phyloP scores from a whole-genome alignment of 1,284 basidiomycete species.

The Anthracocystis panici-leucophaei region DNA sequence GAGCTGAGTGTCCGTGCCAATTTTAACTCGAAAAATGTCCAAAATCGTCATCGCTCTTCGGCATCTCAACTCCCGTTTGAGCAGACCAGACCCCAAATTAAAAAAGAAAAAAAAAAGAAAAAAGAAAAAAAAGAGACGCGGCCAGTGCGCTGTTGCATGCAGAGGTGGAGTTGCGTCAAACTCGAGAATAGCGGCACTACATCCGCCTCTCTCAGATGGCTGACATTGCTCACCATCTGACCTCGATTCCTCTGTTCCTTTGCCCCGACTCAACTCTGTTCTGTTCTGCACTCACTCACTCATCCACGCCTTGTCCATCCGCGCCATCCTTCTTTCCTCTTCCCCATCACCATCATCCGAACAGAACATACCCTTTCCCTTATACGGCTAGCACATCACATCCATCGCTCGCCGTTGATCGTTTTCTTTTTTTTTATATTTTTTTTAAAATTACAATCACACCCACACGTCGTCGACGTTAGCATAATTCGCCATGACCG shows the following conservation, averaged over 20 bases:
- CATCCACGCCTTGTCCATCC: background rate
- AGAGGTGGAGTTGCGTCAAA: constrained; percentile 30
- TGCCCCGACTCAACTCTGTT: background rate
- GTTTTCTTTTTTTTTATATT: background rate
- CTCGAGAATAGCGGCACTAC: background rate
- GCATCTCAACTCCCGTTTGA: constrained; percentile 26
- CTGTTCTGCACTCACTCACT: background rate
- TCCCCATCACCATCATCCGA: constrained; percentile 30
- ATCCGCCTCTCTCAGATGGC: constrained; percentile 1
- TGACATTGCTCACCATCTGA: background rate
- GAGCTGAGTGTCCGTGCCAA: constrained; percentile 16
- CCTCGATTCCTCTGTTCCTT: background rate
- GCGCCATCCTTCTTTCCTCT: constrained; percentile 9
- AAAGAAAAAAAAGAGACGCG: constrained; percentile 3
- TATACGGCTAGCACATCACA: constrained; percentile 17
- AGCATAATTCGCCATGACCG: constrained; percentile 50
- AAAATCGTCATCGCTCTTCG: constrained; percentile 28
- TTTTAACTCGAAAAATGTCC: too few species aligned
- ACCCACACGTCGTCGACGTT: constrained; percentile 29
- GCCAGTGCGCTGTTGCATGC: constrained; percentile 10
- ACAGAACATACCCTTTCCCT: constrained; percentile 22
- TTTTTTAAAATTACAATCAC: background rate
- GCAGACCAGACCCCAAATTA: too few species aligned
- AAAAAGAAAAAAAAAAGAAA: background rate
- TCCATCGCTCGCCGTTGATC: constrained; percentile 8